A percentile compares a stretch with the other conserved stretches of the same genome.
phyloP scores from a whole-genome alignment of 306 rosid genomes.

The Cucumis cinereus region DNA sequence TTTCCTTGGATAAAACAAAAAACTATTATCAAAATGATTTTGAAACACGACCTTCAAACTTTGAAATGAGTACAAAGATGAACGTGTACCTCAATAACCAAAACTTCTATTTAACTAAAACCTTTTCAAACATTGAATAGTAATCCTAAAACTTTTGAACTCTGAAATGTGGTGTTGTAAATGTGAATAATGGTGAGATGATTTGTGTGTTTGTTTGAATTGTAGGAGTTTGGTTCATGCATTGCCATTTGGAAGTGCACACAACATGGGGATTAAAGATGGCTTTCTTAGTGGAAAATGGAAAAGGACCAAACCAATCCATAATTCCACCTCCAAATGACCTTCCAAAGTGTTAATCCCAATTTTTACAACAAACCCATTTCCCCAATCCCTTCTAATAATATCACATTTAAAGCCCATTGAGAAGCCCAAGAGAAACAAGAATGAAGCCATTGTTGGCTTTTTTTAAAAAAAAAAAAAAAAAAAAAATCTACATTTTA shows the following conservation, averaged over 20 bases:
- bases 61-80: too few relatives aligned
- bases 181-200: background rate
- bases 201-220: background rate
- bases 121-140: too few relatives aligned
- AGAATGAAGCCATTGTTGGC: background rate
- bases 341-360: constrained; percentile 64
- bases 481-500: too few relatives aligned
- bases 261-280: constrained; percentile 97
- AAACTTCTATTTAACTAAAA: too few relatives aligned
- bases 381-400: background rate
- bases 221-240: constrained; percentile 88
- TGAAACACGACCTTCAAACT: too few relatives aligned
- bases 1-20: too few relatives aligned
- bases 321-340: constrained; percentile 71
- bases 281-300: constrained; percentile 92
- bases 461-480: too few relatives aligned
- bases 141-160: too few relatives aligned
- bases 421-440: background rate
- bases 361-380: background rate
- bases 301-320: constrained; percentile 65
- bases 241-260: constrained; percentile 85
- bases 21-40: too few relatives aligned
- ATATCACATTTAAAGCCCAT: background rate
- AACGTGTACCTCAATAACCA: too few relatives aligned
- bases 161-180: too few relatives aligned